These are phyloP conservation scores for Coelastrella sp. DNA, from an alignment of 139 green algal species.

Conservation along the genomic window DNA sequence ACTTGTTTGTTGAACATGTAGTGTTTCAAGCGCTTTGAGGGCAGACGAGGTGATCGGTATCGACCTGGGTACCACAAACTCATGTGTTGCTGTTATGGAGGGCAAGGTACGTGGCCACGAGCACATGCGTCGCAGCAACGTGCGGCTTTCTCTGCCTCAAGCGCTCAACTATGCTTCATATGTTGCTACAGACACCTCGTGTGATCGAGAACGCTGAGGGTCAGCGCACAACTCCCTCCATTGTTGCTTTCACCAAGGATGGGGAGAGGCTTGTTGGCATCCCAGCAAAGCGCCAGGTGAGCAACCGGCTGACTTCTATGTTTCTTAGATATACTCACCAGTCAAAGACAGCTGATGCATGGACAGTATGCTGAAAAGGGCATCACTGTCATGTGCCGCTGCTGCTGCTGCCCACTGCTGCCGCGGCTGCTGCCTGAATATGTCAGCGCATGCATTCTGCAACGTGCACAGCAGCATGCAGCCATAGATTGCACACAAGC, in stretches of 20 bases:
- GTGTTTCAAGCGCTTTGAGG: constrained; percentile 55
- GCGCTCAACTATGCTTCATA: neutral
- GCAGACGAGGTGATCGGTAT: constrained; percentile 97
- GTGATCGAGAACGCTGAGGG: constrained; percentile 99
- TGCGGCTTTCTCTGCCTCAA: neutral
- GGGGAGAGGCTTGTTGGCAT: constrained; percentile 95
- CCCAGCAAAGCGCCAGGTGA: constrained; percentile 95
- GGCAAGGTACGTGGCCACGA: constrained; percentile 85
- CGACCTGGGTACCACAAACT: constrained; percentile 99
- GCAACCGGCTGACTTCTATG: neutral
- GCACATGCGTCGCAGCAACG: neutral
- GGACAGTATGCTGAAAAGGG: neutral
- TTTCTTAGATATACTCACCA: too few species aligned
- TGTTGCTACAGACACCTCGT: constrained; percentile 74
- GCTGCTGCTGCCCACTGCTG: too few species aligned
- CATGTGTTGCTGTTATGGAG: constrained; percentile 99
- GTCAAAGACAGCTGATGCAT: neutral
- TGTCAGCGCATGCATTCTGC: too few species aligned
- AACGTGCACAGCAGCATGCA: too few species aligned
- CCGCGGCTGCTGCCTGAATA: too few species aligned
- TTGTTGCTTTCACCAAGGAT: constrained; percentile 98
- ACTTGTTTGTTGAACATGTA: constrained; percentile 35
- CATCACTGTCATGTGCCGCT: too few species aligned
- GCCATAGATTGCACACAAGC: too few species aligned
- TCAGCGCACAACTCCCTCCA: constrained; percentile 95